Base-by-base conservation (phyloP, 163 green algal genomes). In the Chloromonas sp. region DNA sequence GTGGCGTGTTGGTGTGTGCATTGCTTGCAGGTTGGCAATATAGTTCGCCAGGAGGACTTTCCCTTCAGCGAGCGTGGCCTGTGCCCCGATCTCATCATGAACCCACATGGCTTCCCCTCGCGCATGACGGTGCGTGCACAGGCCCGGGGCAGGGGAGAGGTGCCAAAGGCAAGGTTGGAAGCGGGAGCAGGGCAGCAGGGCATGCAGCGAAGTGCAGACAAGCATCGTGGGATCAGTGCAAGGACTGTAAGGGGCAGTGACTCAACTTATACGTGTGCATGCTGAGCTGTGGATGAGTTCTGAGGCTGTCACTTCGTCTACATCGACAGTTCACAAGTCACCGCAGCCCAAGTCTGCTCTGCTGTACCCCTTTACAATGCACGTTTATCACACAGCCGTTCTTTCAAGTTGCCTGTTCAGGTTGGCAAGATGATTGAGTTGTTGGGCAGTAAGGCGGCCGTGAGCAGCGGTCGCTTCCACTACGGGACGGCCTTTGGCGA, bases 401-500 rank as follows among this genome's bases (percentile, higher is more conserved):
- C 36, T 36, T 36, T 36, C 36, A 36, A 36, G 36, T 36, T 36
- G 36, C 8, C 11, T 13, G 61, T 58, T 3, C 84, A 89, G 86
- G 86, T 98, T 11, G 97, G 97, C 79, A 99, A 99, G 91, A 98
- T 99, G 95, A 96, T 99, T 13, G 97, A 99, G 92, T 95, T 99
- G 79, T 88, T 99, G 74, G 97, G 95, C n/a, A 92, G 86, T 88
- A 99, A 99, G 92, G 95, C 96, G 0, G 95, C 84, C n/a, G 94
- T 98, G 14, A 86, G 88, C n/a, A 88, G 81, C 61, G 95, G 92
- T 1, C 84, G 88, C 5, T 97, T 98, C 88, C 92, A 96, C 83
- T 96, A 97, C 83, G 97, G 97, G 58, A 99, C 95, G 0, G 96
- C 96, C 0, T 99, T 99, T 93, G 95, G 95, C 14, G 93, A 83